Conservation (phyloP, 164 flowering plant species). For the Vitis riparia region DNA sequence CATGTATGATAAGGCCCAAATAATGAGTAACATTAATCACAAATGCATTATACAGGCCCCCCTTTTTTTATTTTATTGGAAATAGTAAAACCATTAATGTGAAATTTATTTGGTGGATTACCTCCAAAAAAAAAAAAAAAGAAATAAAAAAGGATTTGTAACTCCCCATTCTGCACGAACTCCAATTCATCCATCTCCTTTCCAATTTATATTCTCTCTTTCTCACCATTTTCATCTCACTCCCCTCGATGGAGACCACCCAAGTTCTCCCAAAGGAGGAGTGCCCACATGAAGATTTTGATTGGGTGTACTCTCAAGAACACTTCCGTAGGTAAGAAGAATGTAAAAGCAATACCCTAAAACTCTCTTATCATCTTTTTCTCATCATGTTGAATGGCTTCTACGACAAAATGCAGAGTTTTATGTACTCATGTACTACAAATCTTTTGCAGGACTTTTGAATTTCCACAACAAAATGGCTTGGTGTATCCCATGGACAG, state of each 20-base stretch:
- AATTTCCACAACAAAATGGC: background rate
- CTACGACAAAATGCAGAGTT: background rate
- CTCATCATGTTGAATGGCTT: background rate
- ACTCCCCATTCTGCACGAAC: conserved; percentile 31
- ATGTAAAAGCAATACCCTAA: no score
- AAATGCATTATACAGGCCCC: conserved; percentile 29
- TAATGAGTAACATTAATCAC: conserved; percentile 15
- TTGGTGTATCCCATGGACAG: background rate
- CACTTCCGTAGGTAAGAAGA: no score
- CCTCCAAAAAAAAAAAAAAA: no score
- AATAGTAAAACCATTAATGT: conserved; percentile 19
- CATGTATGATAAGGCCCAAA: no score
- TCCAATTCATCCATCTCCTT: conserved; percentile 13
- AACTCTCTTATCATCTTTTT: background rate
- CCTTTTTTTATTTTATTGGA: conserved; percentile 14
- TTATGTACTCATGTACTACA: no score
- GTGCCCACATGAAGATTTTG: background rate
- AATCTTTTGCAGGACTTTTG: conserved; percentile 8
- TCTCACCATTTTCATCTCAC: background rate
- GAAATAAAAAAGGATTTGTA: conserved; percentile 6
- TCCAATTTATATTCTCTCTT: conserved; percentile 14
- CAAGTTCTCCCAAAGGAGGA: background rate
- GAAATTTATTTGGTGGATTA: conserved; percentile 3
- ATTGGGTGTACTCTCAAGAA: background rate
- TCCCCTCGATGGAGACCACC: conserved; percentile 4